These are phyloP conservation scores for Ophiosphaerella herpotricha DNA, from an alignment of 2,329 filamentous ascomycete genomes.

Conservation along the genomic window DNA sequence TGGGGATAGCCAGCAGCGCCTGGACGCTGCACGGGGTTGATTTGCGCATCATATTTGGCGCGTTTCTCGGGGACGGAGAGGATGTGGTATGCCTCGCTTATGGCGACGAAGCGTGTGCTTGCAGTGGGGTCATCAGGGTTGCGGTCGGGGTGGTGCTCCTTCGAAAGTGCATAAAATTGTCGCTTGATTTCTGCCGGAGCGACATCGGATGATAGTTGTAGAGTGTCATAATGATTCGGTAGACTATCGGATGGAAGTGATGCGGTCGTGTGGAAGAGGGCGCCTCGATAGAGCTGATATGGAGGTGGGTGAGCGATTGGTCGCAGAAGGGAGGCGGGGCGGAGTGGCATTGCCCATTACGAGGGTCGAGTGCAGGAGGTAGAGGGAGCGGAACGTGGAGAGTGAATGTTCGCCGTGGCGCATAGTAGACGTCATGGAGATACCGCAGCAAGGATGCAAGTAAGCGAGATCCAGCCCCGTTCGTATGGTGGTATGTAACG, in stretches of 20 bases:
- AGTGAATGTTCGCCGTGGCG: slow-evolving; percentile 12
- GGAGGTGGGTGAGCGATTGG: slow-evolving; percentile 12
- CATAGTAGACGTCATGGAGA: slow-evolving; percentile 33
- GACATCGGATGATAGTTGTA: slow-evolving; percentile 73
- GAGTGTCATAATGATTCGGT: slow-evolving; percentile 78
- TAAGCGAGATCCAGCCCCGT: slow-evolving; percentile 11
- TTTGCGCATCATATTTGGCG: slow-evolving; percentile 77
- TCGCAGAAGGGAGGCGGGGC: slow-evolving; percentile 19
- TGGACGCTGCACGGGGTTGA: slow-evolving; percentile 47
- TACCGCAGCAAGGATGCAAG: slow-evolving; percentile 8
- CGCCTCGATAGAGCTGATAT: slow-evolving; percentile 15
- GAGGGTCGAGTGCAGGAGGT: slow-evolving; percentile 2
- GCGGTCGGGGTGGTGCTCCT: slow-evolving; percentile 88
- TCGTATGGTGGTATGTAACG: not conserved
- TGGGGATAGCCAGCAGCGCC: slow-evolving; percentile 55
- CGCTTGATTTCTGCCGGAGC: slow-evolving; percentile 82
- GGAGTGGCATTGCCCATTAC: slow-evolving; percentile 36
- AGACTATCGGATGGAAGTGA: slow-evolving; percentile 42
- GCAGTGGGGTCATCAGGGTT: slow-evolving; percentile 78
- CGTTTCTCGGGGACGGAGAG: slow-evolving; percentile 77
- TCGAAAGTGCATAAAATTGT: slow-evolving; percentile 90
- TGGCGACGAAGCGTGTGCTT: slow-evolving; percentile 75
- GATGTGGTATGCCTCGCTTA: slow-evolving; percentile 81
- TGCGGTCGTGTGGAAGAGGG: slow-evolving; percentile 54
- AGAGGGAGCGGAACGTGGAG: slow-evolving; percentile 1